Evolutionary conservation across 2,329 filamentous ascomycete genomes (phyloP).

Genomic region (Fusarium globosum): DNA sequence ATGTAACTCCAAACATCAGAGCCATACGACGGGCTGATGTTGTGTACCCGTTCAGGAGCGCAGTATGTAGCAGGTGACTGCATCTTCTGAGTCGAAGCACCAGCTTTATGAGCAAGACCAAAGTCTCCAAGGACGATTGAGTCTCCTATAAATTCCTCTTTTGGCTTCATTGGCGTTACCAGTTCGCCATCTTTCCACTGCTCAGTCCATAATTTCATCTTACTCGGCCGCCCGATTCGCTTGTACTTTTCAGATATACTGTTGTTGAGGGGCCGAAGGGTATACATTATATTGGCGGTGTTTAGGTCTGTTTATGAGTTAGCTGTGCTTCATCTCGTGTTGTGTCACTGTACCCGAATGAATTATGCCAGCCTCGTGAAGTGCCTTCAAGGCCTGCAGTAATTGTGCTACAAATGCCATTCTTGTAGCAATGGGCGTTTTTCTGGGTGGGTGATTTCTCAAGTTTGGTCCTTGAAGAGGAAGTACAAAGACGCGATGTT

Average conservation of each 20-base stretch:
- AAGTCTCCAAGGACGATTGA: background rate
- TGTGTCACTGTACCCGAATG: background rate
- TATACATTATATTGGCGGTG: background rate
- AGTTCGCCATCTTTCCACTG: background rate
- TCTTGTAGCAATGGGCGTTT: rapidly evolving
- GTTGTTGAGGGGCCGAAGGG: rapidly evolving
- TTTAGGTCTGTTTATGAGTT: rapidly evolving
- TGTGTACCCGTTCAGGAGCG: background rate
- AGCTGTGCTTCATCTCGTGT: background rate
- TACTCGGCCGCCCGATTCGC: background rate
- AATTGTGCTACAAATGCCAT: rapidly evolving
- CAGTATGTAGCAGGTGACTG: background rate
- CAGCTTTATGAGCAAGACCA: background rate
- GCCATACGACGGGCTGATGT: rapidly evolving
- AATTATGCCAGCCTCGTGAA: rapidly evolving
- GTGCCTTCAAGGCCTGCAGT: rapidly evolving
- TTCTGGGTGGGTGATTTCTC: rapidly evolving
- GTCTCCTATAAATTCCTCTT: background rate
- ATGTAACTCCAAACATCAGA: background rate
- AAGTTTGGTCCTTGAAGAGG: background rate
- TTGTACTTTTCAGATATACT: background rate
- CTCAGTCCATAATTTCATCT: background rate
- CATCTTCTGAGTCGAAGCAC: rapidly evolving
- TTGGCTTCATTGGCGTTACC: rapidly evolving
- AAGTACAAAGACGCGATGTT: rapidly evolving